Percentiles rank a stretch among this genome's conserved stretches.
Evolutionary conservation across 2,329 filamentous ascomycete genomes (phyloP).

Genomic region (Hypoxylon sp.): DNA sequence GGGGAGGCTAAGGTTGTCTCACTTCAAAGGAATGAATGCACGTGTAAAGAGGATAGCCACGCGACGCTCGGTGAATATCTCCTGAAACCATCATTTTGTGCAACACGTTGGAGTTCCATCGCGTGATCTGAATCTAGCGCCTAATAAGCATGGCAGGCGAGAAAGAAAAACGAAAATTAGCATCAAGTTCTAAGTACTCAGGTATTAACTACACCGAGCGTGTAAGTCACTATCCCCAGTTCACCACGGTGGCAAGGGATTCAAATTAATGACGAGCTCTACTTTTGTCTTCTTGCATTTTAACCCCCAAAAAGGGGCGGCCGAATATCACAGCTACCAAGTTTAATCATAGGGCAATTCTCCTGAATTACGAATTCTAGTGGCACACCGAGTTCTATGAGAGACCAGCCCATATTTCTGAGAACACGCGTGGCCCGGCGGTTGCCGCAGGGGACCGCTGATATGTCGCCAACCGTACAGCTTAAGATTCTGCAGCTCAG

Average conservation of each 20-base stretch:
- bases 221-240: background rate
- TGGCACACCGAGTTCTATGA: background rate
- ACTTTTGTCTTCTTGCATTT: background rate
- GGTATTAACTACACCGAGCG: background rate
- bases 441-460: slow-evolving; percentile 26
- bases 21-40: slow-evolving; percentile 30
- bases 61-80: slow-evolving; percentile 19
- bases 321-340: background rate
- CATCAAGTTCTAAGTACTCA: background rate
- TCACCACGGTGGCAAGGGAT: background rate
- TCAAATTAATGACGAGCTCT: background rate
- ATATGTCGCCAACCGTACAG: slow-evolving; percentile 11
- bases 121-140: slow-evolving; percentile 7
- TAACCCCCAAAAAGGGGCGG: background rate
- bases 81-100: slow-evolving; percentile 38
- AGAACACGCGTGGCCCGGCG: background rate
- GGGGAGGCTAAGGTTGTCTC: slow-evolving; percentile 26
- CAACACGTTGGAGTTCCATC: slow-evolving; percentile 18
- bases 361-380: background rate
- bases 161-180: background rate
- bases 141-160: background rate
- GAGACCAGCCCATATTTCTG: background rate
- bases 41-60: slow-evolving; percentile 28
- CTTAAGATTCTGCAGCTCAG: background rate
- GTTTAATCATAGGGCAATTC: background rate